These are phyloP conservation scores for Syzygium jambos DNA, from an alignment of 345 rosid species.

Conservation along the genomic window DNA sequence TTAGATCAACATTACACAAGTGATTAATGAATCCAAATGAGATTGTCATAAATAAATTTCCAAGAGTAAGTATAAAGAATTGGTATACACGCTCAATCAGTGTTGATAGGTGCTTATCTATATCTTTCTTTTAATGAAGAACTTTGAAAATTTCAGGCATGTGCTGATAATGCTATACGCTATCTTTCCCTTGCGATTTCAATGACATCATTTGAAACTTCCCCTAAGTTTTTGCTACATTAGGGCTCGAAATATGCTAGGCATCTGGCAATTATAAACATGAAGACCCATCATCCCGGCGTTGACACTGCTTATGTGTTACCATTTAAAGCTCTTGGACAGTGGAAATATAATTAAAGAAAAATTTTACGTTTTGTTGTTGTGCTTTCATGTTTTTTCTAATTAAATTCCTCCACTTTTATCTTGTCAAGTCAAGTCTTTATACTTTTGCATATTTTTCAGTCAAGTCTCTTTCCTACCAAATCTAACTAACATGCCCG, in stretches of 20 bases:
- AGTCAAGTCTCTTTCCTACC: not conserved
- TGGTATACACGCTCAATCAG: no score
- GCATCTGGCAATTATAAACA: not conserved
- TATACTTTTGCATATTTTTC: not conserved
- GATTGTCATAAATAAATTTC: no score
- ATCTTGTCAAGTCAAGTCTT: not conserved
- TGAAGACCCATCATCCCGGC: not conserved
- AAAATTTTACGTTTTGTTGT: not conserved
- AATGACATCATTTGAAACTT: not conserved
- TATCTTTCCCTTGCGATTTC: not conserved
- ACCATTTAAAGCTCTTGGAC: not conserved
- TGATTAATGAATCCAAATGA: no score
- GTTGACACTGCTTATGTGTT: not conserved
- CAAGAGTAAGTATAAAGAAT: no score
- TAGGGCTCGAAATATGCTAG: not conserved
- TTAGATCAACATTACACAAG: no score
- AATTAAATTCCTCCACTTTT: not conserved
- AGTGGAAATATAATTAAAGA: not conserved
- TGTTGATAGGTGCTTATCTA: no score
- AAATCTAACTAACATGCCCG: not conserved
- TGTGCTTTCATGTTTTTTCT: not conserved
- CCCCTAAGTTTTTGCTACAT: not conserved
- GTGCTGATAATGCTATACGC: not conserved
- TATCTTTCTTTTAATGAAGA: no score
- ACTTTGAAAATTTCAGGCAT: not conserved